Percentiles rank a stretch among this genome's conserved stretches.
phyloP scores from a whole-genome alignment of 441 rosid genomes.

The Pelargonium australe region DNA sequence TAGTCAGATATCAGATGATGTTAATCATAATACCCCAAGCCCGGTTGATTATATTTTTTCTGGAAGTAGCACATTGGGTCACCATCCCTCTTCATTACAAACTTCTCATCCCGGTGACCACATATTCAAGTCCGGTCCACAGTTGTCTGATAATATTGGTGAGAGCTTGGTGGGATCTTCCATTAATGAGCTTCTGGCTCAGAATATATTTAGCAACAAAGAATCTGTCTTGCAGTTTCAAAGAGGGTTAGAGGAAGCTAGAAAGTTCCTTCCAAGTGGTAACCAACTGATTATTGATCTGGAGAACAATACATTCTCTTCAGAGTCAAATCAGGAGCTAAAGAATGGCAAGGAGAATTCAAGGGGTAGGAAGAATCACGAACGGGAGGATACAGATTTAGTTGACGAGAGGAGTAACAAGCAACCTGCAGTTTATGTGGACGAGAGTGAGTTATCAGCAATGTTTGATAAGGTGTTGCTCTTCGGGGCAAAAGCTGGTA shows the following conservation, averaged over 20 bases:
- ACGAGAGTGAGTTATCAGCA: slow-evolving; percentile 40
- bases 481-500: slow-evolving; percentile 18
- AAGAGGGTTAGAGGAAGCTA: slow-evolving; percentile 53
- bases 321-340: slow-evolving; percentile 18
- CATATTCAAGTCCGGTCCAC: slow-evolving; percentile 9
- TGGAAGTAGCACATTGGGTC: slow-evolving; percentile 25
- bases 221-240: slow-evolving; percentile 44
- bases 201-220: slow-evolving; percentile 30
- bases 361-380: slow-evolving; percentile 45
- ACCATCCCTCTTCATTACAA: slow-evolving; percentile 23
- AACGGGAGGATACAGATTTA: slow-evolving; percentile 33
- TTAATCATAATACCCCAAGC: slow-evolving; percentile 22
- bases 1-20: slow-evolving; percentile 18
- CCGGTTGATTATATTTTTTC: slow-evolving; percentile 27
- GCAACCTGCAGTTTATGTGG: slow-evolving; percentile 39
- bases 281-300: slow-evolving; percentile 22
- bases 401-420: slow-evolving; percentile 56
- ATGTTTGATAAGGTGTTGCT: slow-evolving; percentile 64
- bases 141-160: slow-evolving; percentile 13
- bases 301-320: slow-evolving; percentile 19
- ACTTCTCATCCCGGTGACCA: slow-evolving; percentile 20
- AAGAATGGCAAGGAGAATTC: slow-evolving; percentile 19
- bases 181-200: slow-evolving; percentile 27
- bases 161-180: slow-evolving; percentile 22
- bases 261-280: slow-evolving; percentile 41